Base-by-base conservation (phyloP, 1,284 basidiomycete species). In the Paramarasmius palmivorus region DNA sequence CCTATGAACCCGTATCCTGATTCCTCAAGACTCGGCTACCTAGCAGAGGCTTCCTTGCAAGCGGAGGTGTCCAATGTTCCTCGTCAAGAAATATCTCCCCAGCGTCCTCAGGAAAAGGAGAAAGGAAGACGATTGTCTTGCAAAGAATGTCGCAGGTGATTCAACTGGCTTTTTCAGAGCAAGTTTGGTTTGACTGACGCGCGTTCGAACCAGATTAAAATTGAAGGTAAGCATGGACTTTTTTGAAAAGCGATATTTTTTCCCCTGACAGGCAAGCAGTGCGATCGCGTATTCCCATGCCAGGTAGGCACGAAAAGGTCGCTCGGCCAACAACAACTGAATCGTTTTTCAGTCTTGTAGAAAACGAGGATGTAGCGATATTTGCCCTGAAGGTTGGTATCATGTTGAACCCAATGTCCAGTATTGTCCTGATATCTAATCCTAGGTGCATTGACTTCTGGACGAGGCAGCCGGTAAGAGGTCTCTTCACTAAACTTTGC, bases 261-360 rank as follows among this genome's bases (percentile, higher is more conserved):
- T 19, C 53, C n/a, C n/a, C n/a, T 49, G 40, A 58, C 49, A 34
- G 38, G 50, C 44, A 36, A 36, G 15, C 55, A 83, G 81, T 85
- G 83, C 65, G 82, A 84, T 67, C 78, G 81, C 47, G 71, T 78
- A 20, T 83, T 84, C 63, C 82, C 82, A 29, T 83, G 82, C 63
- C 74, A 77, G 68, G 77, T 76, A 46, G n/a, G n/a, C n/a, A n/a
- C n/a, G n/a, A n/a, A n/a, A n/a, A n/a, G n/a, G n/a, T n/a, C n/a
- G n/a, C n/a, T n/a, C n/a, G n/a, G n/a, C n/a, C n/a, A n/a, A n/a
- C n/a, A n/a, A n/a, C n/a, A n/a, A n/a, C n/a, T n/a, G n/a, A 34
- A 37, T 38, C 22, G 40, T 37, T 22, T 12, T 49, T 47, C 54
- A 83, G 73, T 82, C 81, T 26, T 83, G 82, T 59, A 76, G 78